A percentile compares a stretch with the other conserved stretches of the same genome.
phyloP scores from a whole-genome alignment of 768 basidiomycete species.

The Boletus rubescentipes region DNA sequence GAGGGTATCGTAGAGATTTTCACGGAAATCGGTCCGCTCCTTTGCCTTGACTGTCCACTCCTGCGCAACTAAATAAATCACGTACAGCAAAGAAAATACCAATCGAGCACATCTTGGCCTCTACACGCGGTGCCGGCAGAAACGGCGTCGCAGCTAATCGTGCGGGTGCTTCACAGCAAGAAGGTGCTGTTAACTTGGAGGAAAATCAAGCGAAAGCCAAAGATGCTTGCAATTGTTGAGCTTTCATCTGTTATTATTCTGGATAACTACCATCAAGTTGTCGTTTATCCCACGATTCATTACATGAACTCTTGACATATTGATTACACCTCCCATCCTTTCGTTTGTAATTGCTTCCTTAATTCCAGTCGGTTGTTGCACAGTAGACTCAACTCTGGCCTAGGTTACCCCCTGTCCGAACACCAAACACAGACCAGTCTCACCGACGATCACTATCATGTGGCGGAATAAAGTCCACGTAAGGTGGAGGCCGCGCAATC shows the following conservation, averaged over 20 bases:
- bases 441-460: conserved; percentile 11
- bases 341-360: conserved; percentile 30
- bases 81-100: conserved; percentile 75
- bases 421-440: not conserved
- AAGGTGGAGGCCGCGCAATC: conserved; percentile 59
- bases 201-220: conserved; percentile 64
- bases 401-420: not conserved
- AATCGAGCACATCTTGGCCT: conserved; percentile 92
- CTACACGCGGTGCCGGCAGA: conserved; percentile 67
- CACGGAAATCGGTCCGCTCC: conserved; percentile 87
- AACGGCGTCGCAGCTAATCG: conserved; percentile 56
- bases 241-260: conserved; percentile 14
- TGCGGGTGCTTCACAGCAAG: conserved; percentile 47
- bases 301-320: conserved; percentile 24
- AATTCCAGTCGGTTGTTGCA: conserved; percentile 22
- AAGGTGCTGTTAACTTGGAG: conserved; percentile 66
- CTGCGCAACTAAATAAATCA: not conserved
- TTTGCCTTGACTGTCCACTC: not conserved
- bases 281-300: conserved; percentile 18
- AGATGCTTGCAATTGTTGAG: conserved; percentile 82
- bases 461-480: conserved; percentile 48
- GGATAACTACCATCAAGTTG: conserved; percentile 16
- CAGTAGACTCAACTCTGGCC: conserved; percentile 3
- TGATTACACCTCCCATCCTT: conserved; percentile 21
- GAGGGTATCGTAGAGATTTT: conserved; percentile 96